phyloP scores from a whole-genome alignment of 768 basidiomycete genomes.

The Collybia sordida region DNA sequence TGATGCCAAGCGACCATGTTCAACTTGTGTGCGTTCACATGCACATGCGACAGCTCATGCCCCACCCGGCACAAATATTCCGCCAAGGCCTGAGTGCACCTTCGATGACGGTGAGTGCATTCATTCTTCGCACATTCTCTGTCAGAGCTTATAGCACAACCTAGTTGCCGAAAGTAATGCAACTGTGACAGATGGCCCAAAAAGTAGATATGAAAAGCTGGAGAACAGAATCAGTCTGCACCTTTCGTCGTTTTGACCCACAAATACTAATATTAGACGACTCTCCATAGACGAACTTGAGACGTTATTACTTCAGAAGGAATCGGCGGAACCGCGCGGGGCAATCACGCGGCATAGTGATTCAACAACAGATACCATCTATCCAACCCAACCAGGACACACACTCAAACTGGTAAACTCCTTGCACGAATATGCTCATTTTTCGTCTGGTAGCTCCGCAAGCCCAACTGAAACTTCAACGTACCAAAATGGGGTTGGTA shows the following conservation, averaged over 20 bases:
- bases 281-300: conserved; percentile 61
- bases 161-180: conserved; percentile 41
- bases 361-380: conserved; percentile 1
- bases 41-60: conserved; percentile 66
- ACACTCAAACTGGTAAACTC: background rate
- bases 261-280: background rate
- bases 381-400: too few species aligned
- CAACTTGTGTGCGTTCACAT: conserved; percentile 76
- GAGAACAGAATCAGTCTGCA: conserved; percentile 68
- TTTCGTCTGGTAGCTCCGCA: conserved; percentile 3
- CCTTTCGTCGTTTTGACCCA: background rate
- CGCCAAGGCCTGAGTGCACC: conserved; percentile 67
- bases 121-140: background rate
- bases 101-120: conserved; percentile 61
- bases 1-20: conserved; percentile 75
- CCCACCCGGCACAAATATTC: conserved; percentile 51
- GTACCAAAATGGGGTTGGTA: conserved; percentile 9
- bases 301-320: conserved; percentile 59
- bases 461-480: conserved; percentile 9
- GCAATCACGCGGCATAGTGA: conserved; percentile 4
- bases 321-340: conserved; percentile 21
- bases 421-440: conserved; percentile 7
- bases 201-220: conserved; percentile 60
- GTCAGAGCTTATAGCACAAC: background rate
- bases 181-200: conserved; percentile 47